A percentile compares a stretch with the other conserved stretches of the same genome.
phyloP scores from a whole-genome alignment of 2,329 filamentous ascomycete genomes.

The Cyclaneusma minus region DNA sequence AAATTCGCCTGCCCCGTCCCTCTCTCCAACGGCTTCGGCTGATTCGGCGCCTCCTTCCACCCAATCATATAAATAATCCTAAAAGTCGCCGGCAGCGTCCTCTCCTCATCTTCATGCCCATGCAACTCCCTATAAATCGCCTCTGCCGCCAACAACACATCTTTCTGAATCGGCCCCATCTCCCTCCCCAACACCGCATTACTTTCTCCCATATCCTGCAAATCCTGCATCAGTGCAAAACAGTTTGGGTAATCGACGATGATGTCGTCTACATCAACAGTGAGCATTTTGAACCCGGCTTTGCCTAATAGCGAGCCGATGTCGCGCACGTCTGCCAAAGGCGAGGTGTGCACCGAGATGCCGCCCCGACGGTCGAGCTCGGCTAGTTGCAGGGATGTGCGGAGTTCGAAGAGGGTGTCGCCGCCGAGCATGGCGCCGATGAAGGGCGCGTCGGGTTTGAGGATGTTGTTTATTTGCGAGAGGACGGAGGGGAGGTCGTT shows the following conservation, averaged over 20 bases:
- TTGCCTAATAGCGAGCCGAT: slow-evolving; percentile 74
- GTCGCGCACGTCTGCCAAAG: slow-evolving; percentile 81
- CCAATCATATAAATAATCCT: slow-evolving; percentile 97
- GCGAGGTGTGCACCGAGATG: slow-evolving; percentile 79
- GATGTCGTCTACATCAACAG: slow-evolving; percentile 94
- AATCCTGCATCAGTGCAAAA: slow-evolving; percentile 81
- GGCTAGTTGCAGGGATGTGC: slow-evolving; percentile 82
- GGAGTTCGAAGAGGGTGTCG: slow-evolving; percentile 83
- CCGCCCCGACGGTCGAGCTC: slow-evolving; percentile 85
- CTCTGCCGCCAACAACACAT: slow-evolving; percentile 76
- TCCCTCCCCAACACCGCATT: slow-evolving; percentile 82
- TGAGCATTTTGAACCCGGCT: slow-evolving; percentile 88
- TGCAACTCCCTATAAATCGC: slow-evolving; percentile 81
- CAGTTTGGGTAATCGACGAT: slow-evolving; percentile 85
- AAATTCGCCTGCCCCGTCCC: slow-evolving; percentile 80
- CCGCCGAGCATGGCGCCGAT: slow-evolving; percentile 94
- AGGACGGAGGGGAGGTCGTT: slow-evolving; percentile 85
- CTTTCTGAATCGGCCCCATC: slow-evolving; percentile 59
- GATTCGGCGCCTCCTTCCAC: slow-evolving; percentile 74
- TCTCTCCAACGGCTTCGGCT: slow-evolving; percentile 64
- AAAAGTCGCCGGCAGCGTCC: slow-evolving; percentile 70
- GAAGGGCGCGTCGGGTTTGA: slow-evolving; percentile 85
- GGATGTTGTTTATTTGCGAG: slow-evolving; percentile 66
- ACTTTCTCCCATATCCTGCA: slow-evolving; percentile 91
- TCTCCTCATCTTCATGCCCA: slow-evolving; percentile 57